These are phyloP conservation scores for Vitis hybrid DNA, from an alignment of 177 flowering plant genomes.

Conservation along the genomic window DNA sequence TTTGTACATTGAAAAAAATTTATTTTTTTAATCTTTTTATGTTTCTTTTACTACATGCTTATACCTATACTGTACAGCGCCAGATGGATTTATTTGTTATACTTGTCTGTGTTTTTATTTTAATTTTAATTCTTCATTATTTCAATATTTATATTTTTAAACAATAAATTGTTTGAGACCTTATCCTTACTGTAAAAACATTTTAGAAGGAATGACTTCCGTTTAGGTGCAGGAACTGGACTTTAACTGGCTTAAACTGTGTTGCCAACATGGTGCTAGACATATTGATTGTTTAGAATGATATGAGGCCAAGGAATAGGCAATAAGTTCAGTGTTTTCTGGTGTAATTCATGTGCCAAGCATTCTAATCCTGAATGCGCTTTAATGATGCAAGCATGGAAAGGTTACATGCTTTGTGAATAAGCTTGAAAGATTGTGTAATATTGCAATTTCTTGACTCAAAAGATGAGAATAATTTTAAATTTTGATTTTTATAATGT, in stretches of 20 bases:
- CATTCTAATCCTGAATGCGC: background rate
- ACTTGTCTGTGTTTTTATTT: too few relatives aligned
- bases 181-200: too few relatives aligned
- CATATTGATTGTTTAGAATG: background rate
- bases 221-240: background rate
- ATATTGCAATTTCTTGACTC: background rate
- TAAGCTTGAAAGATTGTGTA: background rate
- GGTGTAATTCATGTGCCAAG: background rate
- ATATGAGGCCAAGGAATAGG: background rate
- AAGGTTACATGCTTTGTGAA: background rate
- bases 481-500: too few relatives aligned
- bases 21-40: too few relatives aligned
- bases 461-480: too few relatives aligned
- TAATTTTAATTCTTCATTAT: too few relatives aligned
- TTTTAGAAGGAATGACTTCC: background rate
- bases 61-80: too few relatives aligned
- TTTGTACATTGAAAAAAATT: background rate
- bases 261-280: background rate
- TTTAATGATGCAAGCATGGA: background rate
- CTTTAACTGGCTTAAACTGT: background rate
- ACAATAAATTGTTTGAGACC: too few relatives aligned
- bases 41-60: too few relatives aligned
- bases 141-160: too few relatives aligned
- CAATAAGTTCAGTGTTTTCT: background rate
- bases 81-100: too few relatives aligned